Base-by-base conservation (phyloP, 1,284 basidiomycete species). In the Wallemia ichthyophaga region DNA sequence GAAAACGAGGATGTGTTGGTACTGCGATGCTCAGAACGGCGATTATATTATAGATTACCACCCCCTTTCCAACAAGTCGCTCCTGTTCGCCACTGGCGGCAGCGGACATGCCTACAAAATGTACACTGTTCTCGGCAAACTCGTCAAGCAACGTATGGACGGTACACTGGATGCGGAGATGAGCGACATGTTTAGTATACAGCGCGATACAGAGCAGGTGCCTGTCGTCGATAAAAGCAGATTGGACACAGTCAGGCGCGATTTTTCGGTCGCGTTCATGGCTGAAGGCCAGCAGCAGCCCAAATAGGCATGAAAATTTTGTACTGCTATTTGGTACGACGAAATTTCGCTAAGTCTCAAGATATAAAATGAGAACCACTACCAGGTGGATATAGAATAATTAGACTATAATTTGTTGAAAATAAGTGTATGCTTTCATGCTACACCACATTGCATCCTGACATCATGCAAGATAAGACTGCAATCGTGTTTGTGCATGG, bases 21-120 rank as follows among this genome's bases (percentile, higher is more conserved):
- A 73, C 66, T 66, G 66, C 0, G 70, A 73, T 33, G 70, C 71
- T 1, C 65, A 68, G 25, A 71, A 74, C 37, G 68, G 68, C 33
- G 69, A 86, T 69, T 88, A 82, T 81, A 72, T 86, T 33, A 83
- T 88, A 62, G 82, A 83, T 31, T 73, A 69, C 55, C 74, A 79
- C 61, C 78, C 81, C 9, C 13, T 5, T 0, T 66, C 67, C 3
- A 75, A 82, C 65, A 65, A 72, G 11, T 74, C 74, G 1, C 64
- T 88, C 19, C 67, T 83, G 58, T 68, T 87, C 21, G 84, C 83
- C 2, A 85, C 83, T 0, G 81, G 76, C 17, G 85, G 81, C 3
- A 82, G 79, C 63, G 85, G 84, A 0, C 85, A 88, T 69, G 84
- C 78, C 0, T 87, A 78, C 73, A 88, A 86, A 81, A 91, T 91